Evolutionary conservation across 2,329 filamentous ascomycete genomes (phyloP).

Genomic region (Verticillium nonalfalfae): DNA sequence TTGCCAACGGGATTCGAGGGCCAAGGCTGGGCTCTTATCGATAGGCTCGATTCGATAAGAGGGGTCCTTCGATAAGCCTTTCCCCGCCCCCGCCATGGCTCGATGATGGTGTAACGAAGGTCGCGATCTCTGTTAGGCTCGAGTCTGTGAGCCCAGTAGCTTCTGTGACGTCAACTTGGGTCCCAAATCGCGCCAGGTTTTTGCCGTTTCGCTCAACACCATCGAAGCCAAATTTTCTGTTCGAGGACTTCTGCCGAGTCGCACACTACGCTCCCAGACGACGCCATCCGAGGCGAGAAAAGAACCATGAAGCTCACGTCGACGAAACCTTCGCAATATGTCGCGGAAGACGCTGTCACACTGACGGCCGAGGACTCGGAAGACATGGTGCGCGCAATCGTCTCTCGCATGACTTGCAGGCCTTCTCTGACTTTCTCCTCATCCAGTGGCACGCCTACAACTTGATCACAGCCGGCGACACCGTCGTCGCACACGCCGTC

Average conservation of each 20-base stretch:
- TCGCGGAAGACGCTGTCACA: conserved; percentile 33
- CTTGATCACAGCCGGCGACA: conserved; percentile 47
- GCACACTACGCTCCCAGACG: not conserved
- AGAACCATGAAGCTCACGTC: conserved; percentile 31
- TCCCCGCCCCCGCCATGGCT: not conserved
- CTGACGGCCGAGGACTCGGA: conserved; percentile 38
- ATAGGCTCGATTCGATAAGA: not conserved
- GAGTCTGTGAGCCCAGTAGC: no score
- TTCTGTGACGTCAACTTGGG: not conserved
- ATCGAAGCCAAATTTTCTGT: no score
- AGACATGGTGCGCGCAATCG: conserved; percentile 30
- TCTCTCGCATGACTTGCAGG: no score
- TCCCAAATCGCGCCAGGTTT: not conserved
- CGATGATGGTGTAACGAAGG: not conserved
- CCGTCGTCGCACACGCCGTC: conserved; percentile 47
- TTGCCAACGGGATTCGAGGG: not conserved
- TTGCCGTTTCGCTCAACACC: no score
- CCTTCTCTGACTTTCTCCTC: not conserved
- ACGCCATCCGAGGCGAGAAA: conserved; percentile 6
- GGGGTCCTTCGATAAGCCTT: not conserved
- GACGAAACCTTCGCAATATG: conserved; percentile 27
- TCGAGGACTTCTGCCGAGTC: no score
- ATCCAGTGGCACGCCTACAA: conserved; percentile 54
- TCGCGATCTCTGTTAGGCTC: not conserved
- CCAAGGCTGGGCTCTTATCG: not conserved